Evolutionary conservation across 306 rosid species (phyloP).

Genomic region (Senna siamea): DNA sequence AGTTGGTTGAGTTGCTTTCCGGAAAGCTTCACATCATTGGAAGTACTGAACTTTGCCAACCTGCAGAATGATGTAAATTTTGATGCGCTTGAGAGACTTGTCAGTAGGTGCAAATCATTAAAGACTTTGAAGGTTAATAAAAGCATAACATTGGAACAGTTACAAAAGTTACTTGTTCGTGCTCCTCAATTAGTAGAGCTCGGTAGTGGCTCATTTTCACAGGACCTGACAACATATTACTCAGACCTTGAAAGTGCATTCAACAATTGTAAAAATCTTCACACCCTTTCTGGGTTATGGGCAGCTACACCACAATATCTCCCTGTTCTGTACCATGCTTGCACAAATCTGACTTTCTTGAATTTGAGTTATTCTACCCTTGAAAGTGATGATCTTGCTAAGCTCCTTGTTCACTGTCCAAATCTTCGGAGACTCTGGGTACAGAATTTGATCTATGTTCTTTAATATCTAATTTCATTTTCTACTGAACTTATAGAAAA

Average conservation of each 20-base stretch:
- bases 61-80: conserved; percentile 60
- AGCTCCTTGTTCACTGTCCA: conserved; percentile 70
- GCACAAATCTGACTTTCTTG: conserved; percentile 70
- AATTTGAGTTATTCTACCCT: conserved; percentile 73
- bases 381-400: conserved; percentile 60
- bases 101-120: conserved; percentile 69
- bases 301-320: conserved; percentile 56
- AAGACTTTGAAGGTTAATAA: conserved; percentile 74
- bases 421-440: conserved; percentile 79
- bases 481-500: background rate
- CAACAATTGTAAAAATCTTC: conserved; percentile 61
- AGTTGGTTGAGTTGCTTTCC: conserved; percentile 88
- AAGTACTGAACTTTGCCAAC: conserved; percentile 71
- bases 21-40: conserved; percentile 75
- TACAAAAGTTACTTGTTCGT: conserved; percentile 57
- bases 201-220: conserved; percentile 72
- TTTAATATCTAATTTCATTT: conserved; percentile 28
- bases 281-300: conserved; percentile 81
- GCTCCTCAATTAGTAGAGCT: conserved; percentile 72
- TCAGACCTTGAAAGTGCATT: conserved; percentile 67
- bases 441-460: conserved; percentile 24
- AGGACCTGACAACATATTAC: conserved; percentile 57
- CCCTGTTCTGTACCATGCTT: conserved; percentile 69
- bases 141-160: conserved; percentile 63
- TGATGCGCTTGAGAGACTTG: conserved; percentile 78